Base-by-base conservation (phyloP, 1,284 basidiomycete genomes). In the Vanrija sp. region DNA sequence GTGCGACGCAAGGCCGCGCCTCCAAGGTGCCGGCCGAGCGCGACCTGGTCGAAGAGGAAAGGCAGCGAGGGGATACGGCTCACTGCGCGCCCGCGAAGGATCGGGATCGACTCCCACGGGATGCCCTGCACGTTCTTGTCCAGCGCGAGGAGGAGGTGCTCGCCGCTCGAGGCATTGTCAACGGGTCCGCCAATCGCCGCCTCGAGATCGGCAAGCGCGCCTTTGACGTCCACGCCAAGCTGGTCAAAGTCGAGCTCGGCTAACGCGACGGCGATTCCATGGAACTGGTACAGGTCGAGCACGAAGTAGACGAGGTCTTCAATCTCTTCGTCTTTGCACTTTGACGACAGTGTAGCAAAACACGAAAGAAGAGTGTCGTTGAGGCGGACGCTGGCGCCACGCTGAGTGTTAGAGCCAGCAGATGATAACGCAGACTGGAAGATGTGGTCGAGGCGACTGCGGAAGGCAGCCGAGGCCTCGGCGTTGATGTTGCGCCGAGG, bases 21-120 rank as follows among this genome's bases (percentile, higher is more conserved):
- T 8, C 51, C 48, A 25, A 68, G 61, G 65, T 81, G 77, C 43
- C 78, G 74, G 15, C 82, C 83, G 54, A 88, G 82, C 25, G 83
- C 78, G 45, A 95, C 65, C 34, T 92, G 83, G 69, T 98, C 95
- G 38, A 88, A 76, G 18, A 98, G 78, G 80, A 98, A 97, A 45
- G 89, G 85, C 49, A 94, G 74, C 44, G 87, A 90, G 0, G 96
- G 94, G 58, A 98, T 86, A 8, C 96, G 87, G 70, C 89, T 93
- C 65, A 98, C 84, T 44, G 92, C 90, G 54, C 86, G 82, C 7
- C 88, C 88, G 49, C 90, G 82, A 9, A 98, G 79, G 45, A 86
- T 83, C 0, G 95, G 93, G 23, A 98, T 85, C 26, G 89, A 94
- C 78, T 98, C 96, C 96, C 95, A 98, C 1, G 96, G 95, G 57